Percentiles rank a stretch among this genome's conserved stretches.
phyloP scores from a whole-genome alignment of 179 eudicot species.

The Drosera spatulata region DNA sequence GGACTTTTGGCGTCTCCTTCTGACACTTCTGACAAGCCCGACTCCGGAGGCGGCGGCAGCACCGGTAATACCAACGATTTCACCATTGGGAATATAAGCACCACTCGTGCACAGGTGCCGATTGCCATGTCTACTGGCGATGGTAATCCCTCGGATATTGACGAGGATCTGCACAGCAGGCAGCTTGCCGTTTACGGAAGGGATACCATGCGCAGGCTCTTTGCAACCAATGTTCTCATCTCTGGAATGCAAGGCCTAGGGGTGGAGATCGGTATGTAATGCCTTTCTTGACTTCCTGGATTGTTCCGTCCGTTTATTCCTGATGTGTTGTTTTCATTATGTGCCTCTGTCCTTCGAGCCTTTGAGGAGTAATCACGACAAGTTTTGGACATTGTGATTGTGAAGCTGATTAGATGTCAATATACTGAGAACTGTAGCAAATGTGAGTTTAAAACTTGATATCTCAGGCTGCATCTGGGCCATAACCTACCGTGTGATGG shows the following conservation, averaged over 20 bases:
- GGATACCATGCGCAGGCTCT: slow-evolving; percentile 88
- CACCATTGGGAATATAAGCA: slow-evolving; percentile 5
- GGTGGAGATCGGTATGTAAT: slow-evolving; percentile 51
- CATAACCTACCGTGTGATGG: background rate
- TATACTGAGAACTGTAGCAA: background rate
- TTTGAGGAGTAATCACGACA: background rate
- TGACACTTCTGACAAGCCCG: background rate
- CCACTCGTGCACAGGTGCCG: slow-evolving; percentile 11
- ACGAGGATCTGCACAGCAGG: slow-evolving; percentile 94
- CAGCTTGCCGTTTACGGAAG: slow-evolving; percentile 97
- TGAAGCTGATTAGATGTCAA: background rate
- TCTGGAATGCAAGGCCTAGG: slow-evolving; percentile 78
- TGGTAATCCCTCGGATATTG: slow-evolving; percentile 43
- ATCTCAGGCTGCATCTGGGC: background rate
- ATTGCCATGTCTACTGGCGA: slow-evolving; percentile 16
- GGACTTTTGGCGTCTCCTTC: slow-evolving; percentile 1
- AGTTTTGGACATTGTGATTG: background rate
- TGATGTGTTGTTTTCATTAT: background rate
- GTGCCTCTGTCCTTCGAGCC: background rate
- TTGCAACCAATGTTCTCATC: slow-evolving; percentile 49
- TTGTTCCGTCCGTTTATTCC: background rate
- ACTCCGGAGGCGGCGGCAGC: slow-evolving; percentile 6
- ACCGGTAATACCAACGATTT: slow-evolving; percentile 1
- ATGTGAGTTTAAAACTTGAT: background rate
- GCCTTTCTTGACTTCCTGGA: background rate